Conservation (phyloP, 2,329 filamentous ascomycete genomes). For the Coniochaeta sp. region DNA sequence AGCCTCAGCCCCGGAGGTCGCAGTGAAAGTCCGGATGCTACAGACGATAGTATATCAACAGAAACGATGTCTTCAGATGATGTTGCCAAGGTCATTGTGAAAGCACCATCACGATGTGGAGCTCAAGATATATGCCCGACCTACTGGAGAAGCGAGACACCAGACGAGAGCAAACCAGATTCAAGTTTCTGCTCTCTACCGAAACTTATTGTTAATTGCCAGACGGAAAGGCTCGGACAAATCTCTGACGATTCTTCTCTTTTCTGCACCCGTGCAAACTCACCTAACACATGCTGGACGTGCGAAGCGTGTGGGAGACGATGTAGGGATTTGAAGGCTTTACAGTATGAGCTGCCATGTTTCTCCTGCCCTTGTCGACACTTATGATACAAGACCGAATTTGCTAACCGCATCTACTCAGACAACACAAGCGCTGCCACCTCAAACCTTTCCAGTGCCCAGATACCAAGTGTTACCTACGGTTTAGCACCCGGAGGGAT, state of each 20-base stretch:
- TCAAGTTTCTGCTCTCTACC: not conserved
- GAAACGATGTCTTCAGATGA: not conserved
- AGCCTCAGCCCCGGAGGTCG: not conserved
- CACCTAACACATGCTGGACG: not conserved
- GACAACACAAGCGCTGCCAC: constrained; percentile 4
- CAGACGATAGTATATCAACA: not conserved
- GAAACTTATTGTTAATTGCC: not conserved
- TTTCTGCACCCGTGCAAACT: not conserved
- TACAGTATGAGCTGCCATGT: not conserved
- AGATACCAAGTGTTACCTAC: not conserved
- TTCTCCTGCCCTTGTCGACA: not conserved
- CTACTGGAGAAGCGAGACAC: not conserved
- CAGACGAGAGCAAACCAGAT: not conserved
- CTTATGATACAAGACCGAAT: not conserved
- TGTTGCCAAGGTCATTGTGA: not conserved
- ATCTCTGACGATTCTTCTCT: not conserved
- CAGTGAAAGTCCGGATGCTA: not conserved
- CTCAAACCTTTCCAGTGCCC: not conserved
- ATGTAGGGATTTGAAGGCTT: not conserved
- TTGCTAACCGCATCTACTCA: not conserved
- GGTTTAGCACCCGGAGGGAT: constrained; percentile 3
- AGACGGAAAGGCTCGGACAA: not conserved
- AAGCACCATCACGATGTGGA: not conserved
- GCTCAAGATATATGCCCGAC: not conserved
- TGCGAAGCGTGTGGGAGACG: not conserved